These are phyloP conservation scores for Castanopsis chinensis DNA, from an alignment of 306 rosid species.

Conservation along the genomic window DNA sequence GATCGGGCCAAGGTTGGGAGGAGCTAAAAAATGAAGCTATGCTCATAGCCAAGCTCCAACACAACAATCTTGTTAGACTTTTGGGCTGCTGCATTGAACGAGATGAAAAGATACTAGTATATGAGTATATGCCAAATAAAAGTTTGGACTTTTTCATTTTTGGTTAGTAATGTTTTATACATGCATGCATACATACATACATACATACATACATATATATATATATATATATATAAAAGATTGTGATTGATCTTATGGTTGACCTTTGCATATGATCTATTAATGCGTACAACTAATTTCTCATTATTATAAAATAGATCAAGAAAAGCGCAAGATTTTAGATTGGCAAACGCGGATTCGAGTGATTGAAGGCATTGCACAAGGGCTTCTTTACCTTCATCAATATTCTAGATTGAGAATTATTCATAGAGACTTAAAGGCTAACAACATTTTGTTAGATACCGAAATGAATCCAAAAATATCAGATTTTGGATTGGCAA, in stretches of 20 bases:
- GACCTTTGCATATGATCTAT: background rate
- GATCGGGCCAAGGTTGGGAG: too few relatives aligned
- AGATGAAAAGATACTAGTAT: too few relatives aligned
- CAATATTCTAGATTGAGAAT: background rate
- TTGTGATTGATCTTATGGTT: background rate
- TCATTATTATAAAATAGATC: constrained; percentile 10
- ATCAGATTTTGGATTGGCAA: constrained; percentile 36
- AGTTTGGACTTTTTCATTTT: constrained; percentile 37
- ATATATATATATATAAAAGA: fast-evolving
- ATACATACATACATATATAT: too few relatives aligned
- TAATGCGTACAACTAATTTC: background rate
- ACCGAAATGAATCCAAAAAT: constrained; percentile 32
- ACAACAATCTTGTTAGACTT: too few relatives aligned
- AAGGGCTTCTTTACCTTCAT: background rate
- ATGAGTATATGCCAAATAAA: constrained; percentile 21
- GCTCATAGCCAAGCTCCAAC: too few relatives aligned
- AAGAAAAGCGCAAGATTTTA: background rate
- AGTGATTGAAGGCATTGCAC: background rate
- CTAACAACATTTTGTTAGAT: constrained; percentile 30
- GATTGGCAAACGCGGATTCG: background rate
- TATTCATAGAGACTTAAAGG: constrained; percentile 29
- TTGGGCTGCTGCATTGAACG: too few relatives aligned
- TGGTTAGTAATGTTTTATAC: constrained; percentile 15
- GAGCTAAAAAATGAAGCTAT: too few relatives aligned
- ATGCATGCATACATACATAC: too few relatives aligned